Evolutionary conservation across 805 yeast genomes (phyloP), one percentile per base, ranked within the genome.

Genomic region (Saturnispora quitensis): DNA sequence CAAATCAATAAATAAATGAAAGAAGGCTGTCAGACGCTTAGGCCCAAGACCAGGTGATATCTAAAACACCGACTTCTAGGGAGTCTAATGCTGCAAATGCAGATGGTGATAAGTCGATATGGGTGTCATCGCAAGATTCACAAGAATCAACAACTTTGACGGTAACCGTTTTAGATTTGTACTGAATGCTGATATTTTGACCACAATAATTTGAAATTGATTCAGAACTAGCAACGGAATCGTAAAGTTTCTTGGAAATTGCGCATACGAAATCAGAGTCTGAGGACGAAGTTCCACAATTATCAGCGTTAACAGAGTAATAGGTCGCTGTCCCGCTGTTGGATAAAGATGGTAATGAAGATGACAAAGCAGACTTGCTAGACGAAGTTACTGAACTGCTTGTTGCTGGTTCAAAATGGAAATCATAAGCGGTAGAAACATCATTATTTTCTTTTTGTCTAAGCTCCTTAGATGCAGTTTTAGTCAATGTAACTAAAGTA

Each of bases 81-180:
- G 72, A 75, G 15, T 81, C 82, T 50, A 78, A 63, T 51, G 70
- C 54, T 7, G 60, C 40, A 55, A 79, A 78, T 4, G 82, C 83
- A 43, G 72, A 49, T n/a, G 81, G 80, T 12, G 82, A 75, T 49
- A 78, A 72, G 60, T 79, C 82, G 51, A 78, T 68, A 58, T 75
- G 78, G 50, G 66, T 51, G 24, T 67, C 66, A 38, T 64, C 56
- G 56, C 83, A 78, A 1, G 75, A 78, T 43, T 60, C 75, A 61
- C 83, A 79, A 18, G 78, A 65, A 62, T 78, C 83, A 22, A 74
- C 80, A 45, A 78, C 81, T 31, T 71, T 73, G 40, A 78, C 83
- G 27, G 65, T 69, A 45, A 77, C 79, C 17, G 78, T 68, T 44
- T 75, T 76, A 27, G 77, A 78, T 48, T 66, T 61, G 59, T 73